A percentile compares a stretch with the other conserved stretches of the same genome.
Conservation (phyloP, 2,329 filamentous ascomycete genomes). For the Colletotrichum sojae region DNA sequence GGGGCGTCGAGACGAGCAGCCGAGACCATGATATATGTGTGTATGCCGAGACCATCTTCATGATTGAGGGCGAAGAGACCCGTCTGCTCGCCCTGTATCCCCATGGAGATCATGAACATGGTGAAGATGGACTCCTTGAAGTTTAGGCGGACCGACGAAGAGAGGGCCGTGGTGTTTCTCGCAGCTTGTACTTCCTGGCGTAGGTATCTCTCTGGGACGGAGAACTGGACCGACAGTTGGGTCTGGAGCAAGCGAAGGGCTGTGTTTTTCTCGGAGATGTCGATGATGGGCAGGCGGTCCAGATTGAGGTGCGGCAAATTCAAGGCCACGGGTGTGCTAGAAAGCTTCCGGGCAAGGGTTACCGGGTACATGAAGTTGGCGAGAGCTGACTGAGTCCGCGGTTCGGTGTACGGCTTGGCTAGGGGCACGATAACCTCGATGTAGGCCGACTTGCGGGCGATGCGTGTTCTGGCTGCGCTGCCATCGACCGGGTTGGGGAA, state of each 20-base stretch:
- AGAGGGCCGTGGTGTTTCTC: slow-evolving; percentile 40
- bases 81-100: slow-evolving; percentile 60
- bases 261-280: slow-evolving; percentile 50
- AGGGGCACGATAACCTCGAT: slow-evolving; percentile 59
- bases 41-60: slow-evolving; percentile 53
- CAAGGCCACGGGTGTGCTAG: slow-evolving; percentile 51
- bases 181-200: slow-evolving; percentile 47
- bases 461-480: slow-evolving; percentile 53
- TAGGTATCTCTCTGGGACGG: slow-evolving; percentile 55
- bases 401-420: slow-evolving; percentile 44
- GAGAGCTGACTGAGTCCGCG: slow-evolving; percentile 33
- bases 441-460: slow-evolving; percentile 61
- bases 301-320: slow-evolving; percentile 60
- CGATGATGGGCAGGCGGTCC: slow-evolving; percentile 59
- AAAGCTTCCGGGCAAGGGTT: slow-evolving; percentile 43
- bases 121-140: slow-evolving; percentile 65
- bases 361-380: slow-evolving; percentile 56
- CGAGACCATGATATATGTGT: slow-evolving; percentile 58
- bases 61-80: slow-evolving; percentile 60
- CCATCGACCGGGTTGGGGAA: slow-evolving; percentile 59
- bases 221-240: slow-evolving; percentile 58
- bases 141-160: slow-evolving; percentile 54
- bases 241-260: slow-evolving; percentile 55
- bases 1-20: slow-evolving; percentile 61
- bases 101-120: slow-evolving; percentile 62